These are phyloP conservation scores for Gaertneriomyces semiglobifer DNA, from an alignment of 192 early-diverging fungal genomes.

Conservation along the genomic window DNA sequence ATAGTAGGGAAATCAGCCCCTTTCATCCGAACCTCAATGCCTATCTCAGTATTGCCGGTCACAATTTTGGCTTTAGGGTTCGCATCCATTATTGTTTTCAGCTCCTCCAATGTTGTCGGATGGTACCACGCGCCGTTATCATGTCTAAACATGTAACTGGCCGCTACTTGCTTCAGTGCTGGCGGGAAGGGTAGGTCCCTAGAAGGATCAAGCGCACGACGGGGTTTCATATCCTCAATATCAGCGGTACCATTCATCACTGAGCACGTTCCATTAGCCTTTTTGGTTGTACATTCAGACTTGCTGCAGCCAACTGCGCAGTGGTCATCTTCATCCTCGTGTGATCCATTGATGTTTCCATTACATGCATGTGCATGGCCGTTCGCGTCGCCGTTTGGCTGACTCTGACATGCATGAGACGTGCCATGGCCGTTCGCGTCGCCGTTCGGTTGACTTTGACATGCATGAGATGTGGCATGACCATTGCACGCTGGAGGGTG, in stretches of 20 bases:
- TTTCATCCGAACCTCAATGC: slow-evolving; percentile 78
- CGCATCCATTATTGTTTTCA: slow-evolving; percentile 29
- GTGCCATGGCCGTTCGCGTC: not conserved
- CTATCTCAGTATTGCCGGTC: slow-evolving; percentile 79
- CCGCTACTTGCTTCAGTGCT: slow-evolving; percentile 21
- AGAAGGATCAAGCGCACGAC: slow-evolving; percentile 6
- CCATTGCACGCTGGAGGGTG: not conserved
- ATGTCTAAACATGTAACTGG: slow-evolving; percentile 48
- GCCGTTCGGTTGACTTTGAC: not conserved
- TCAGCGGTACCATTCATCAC: slow-evolving; percentile 24
- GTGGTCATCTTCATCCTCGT: slow-evolving; percentile 13
- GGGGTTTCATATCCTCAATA: slow-evolving; percentile 35
- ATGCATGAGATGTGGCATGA: not conserved
- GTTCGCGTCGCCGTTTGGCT: not conserved
- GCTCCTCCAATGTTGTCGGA: slow-evolving; percentile 28
- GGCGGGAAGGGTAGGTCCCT: slow-evolving; percentile 30
- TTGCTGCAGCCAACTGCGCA: slow-evolving; percentile 21
- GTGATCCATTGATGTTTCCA: not conserved
- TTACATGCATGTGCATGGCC: not conserved
- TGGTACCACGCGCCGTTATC: slow-evolving; percentile 54
- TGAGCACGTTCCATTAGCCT: slow-evolving; percentile 26
- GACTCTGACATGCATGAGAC: not conserved
- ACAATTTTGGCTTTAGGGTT: slow-evolving; percentile 73
- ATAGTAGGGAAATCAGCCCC: slow-evolving; percentile 58
- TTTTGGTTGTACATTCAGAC: slow-evolving; percentile 18